These are phyloP conservation scores for Flaveria bidentis DNA, from an alignment of 129 eudicot genomes.

Conservation along the genomic window DNA sequence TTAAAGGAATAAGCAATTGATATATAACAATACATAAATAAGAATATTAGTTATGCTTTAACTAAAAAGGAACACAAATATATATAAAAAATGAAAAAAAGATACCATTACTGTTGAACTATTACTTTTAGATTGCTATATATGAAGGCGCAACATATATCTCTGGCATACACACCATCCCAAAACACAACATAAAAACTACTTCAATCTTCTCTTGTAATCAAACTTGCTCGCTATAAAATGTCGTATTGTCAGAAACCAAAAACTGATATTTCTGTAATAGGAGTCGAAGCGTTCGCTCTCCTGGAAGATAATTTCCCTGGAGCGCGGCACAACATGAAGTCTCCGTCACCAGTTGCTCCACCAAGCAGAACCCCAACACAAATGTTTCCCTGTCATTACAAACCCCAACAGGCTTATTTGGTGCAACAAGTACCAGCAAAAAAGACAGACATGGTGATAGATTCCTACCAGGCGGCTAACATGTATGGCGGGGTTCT, in stretches of 20 bases:
- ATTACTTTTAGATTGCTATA: neutral
- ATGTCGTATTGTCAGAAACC: neutral
- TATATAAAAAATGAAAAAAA: neutral
- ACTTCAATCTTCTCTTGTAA: too few relatives aligned
- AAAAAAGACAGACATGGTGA: constrained; percentile 16
- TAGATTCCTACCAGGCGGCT: constrained; percentile 36
- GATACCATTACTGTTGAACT: neutral
- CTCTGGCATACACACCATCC: too few relatives aligned
- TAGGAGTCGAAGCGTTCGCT: constrained; percentile 34
- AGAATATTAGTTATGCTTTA: too few relatives aligned
- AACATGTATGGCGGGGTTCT: constrained; percentile 37
- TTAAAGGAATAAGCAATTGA: too few relatives aligned
- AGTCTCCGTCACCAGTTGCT: constrained; percentile 7
- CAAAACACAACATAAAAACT: too few relatives aligned
- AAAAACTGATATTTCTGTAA: constrained; percentile 15
- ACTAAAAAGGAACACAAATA: too few relatives aligned
- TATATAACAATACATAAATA: too few relatives aligned
- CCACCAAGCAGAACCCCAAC: constrained; percentile 5
- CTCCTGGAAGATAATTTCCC: constrained; percentile 34
- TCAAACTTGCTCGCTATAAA: too few relatives aligned
- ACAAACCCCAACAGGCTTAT: constrained; percentile 32
- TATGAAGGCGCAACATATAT: too few relatives aligned
- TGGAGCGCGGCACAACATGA: neutral
- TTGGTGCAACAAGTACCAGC: constrained; percentile 21
- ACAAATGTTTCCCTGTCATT: neutral